Percentiles rank a stretch among this genome's conserved stretches.
Conservation (phyloP, 345 rosid genomes). For the Cardamine occulta region DNA sequence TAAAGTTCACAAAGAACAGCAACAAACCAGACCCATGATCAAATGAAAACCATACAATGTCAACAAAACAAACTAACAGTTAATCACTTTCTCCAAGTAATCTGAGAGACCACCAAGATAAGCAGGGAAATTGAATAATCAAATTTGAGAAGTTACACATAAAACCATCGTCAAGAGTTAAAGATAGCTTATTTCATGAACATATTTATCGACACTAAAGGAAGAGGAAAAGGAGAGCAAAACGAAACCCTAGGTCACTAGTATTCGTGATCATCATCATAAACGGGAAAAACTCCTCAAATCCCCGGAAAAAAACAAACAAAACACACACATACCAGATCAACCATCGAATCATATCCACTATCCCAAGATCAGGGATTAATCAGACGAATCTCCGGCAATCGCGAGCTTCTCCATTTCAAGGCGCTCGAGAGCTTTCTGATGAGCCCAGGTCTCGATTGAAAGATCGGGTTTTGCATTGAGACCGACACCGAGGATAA, state of each 20-base stretch:
- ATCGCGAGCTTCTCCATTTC: conserved; percentile 59
- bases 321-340: conserved; percentile 29
- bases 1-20: not conserved
- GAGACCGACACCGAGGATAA: conserved; percentile 93
- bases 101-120: not conserved
- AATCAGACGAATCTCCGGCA: conserved; percentile 38
- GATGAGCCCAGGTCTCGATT: conserved; percentile 98
- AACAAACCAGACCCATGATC: conserved; percentile 5
- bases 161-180: conserved; percentile 36
- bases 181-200: conserved; percentile 36
- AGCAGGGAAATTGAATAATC: not conserved
- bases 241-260: conserved; percentile 28
- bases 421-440: conserved; percentile 87
- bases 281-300: conserved; percentile 22
- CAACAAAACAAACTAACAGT: not conserved
- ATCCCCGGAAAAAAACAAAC: not conserved
- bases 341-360: conserved; percentile 23
- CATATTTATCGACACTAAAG: conserved; percentile 28
- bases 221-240: conserved; percentile 21
- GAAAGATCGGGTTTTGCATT: conserved; percentile 96
- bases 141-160: conserved; percentile 4
- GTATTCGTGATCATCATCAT: conserved; percentile 27
- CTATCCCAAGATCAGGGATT: not conserved
- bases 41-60: conserved; percentile 6
- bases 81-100: not conserved